Base-by-base conservation (phyloP, 768 basidiomycete genomes). In the Lactarius hatsudake region DNA sequence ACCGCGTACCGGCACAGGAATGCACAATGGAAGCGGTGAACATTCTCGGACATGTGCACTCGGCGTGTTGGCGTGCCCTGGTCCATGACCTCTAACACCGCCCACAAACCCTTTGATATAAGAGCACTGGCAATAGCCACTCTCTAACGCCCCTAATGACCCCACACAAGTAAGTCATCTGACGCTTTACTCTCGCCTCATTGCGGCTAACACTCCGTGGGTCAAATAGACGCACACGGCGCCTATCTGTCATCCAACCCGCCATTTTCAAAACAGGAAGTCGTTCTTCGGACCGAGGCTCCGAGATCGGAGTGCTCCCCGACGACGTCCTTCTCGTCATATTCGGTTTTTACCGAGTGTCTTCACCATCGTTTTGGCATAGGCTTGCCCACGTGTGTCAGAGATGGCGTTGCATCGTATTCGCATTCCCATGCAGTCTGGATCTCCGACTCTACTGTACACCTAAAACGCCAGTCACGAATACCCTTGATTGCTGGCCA, bases 101-200 rank as follows among this genome's bases (percentile, higher is more conserved):
- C 51, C 51, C 13, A 13, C 51, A 53, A 28, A 53, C 26, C 10
- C 23, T 5, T 26, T 53, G 51, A 53, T 53, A 53, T 53, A 53
- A 53, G 26, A 23, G 23, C 51, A 53, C 12, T 53, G 51, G 26
- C 13, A 53, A 6, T 6, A 15, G 13, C 12, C 51, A 51, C 13
- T 26, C 51, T 17, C 26, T 13, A 26, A 26, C 26, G 23, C 51
- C 51, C 51, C 51, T 51, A 53, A 53, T 53, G 51, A 15, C 51
- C 51, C 51, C 51, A 26, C 26, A 28, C 26, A 53, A 53, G 51
- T 53, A 53, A 53, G 51, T 53, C 51, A 53, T 53, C 51, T 53
- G 51, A 53, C 6, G 26, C 26, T 26, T 7, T 6, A 53, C 51
- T 26, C 26, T 26, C 26, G n/a, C 51, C 13, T 53, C 51, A 5